Evolutionary conservation across 441 rosid species (phyloP).

Genomic region (Arabidopsis lyrata): DNA sequence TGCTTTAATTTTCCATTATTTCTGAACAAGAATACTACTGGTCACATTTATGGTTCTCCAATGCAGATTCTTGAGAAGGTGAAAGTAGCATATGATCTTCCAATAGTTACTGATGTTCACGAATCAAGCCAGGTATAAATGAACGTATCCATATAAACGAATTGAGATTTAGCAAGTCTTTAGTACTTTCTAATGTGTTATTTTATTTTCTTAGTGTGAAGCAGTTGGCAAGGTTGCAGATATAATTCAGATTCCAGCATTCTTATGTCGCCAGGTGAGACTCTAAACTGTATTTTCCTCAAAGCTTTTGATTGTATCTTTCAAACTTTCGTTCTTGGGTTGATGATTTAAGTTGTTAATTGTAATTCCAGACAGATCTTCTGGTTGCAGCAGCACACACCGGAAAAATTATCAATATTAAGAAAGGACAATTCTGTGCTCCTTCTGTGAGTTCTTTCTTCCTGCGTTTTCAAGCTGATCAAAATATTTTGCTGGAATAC

Average conservation of each 20-base stretch:
- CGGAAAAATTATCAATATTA: conserved; percentile 86
- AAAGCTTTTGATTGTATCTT: conserved; percentile 6
- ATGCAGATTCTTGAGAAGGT: conserved; percentile 91
- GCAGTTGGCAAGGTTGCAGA: conserved; percentile 53
- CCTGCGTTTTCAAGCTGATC: conserved; percentile 13
- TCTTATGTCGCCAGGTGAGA: conserved; percentile 89
- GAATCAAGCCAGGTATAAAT: conserved; percentile 72
- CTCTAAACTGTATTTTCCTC: conserved; percentile 10
- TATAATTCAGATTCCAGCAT: conserved; percentile 93
- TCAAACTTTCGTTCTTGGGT: background rate
- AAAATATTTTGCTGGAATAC: conserved; percentile 20
- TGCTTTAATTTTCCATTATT: background rate
- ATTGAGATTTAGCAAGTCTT: background rate
- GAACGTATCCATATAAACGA: background rate
- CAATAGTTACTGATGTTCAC: conserved; percentile 89
- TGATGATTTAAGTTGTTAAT: conserved; percentile 22
- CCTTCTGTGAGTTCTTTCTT: conserved; percentile 68
- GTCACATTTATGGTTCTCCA: conserved; percentile 21
- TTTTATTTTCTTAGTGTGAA: conserved; percentile 25
- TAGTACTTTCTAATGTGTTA: conserved; percentile 9
- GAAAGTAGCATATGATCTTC: conserved; percentile 75
- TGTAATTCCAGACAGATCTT: conserved; percentile 80
- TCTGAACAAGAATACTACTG: background rate
- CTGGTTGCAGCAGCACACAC: conserved; percentile 93
- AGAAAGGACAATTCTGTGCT: conserved; percentile 95